These are phyloP conservation scores for Silene conica DNA, from an alignment of 148 eudicot species.

Conservation along the genomic window DNA sequence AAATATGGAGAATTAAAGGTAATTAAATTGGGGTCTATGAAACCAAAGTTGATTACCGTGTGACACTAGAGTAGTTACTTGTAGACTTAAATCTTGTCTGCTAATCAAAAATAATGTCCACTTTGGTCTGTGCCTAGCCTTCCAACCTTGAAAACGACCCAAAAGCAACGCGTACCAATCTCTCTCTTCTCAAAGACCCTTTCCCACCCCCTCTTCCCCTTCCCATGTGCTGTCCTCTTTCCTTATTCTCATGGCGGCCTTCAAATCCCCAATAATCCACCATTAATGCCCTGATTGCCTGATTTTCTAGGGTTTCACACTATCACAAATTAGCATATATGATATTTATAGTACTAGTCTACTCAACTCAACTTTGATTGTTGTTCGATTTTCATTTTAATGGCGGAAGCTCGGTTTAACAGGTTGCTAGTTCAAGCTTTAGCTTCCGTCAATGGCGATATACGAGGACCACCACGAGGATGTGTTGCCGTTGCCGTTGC, in stretches of 20 bases:
- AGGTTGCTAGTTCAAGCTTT: slow-evolving; percentile 23
- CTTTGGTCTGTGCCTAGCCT: slow-evolving; percentile 21
- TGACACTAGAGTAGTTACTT: slow-evolving; percentile 1
- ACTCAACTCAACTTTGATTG: neutral
- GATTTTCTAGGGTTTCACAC: slow-evolving; percentile 36
- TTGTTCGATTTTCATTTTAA: neutral
- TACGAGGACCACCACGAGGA: neutral
- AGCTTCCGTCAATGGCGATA: slow-evolving; percentile 2
- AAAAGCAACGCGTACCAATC: slow-evolving; percentile 31
- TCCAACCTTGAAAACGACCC: slow-evolving; percentile 44
- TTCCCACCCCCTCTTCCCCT: slow-evolving; percentile 8
- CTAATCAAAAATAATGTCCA: slow-evolving; percentile 10
- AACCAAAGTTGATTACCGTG: neutral
- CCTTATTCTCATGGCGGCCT: slow-evolving; percentile 17
- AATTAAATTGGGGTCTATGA: too few relatives aligned
- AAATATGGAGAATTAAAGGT: too few relatives aligned
- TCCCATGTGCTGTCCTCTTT: slow-evolving; percentile 33
- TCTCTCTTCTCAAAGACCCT: slow-evolving; percentile 1
- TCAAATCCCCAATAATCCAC: neutral
- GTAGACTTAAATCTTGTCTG: neutral
- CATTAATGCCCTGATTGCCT: too few relatives aligned
- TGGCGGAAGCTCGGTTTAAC: slow-evolving; percentile 22
- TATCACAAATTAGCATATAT: neutral
- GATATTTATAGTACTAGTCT: too few relatives aligned
- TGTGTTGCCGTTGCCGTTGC: too few relatives aligned